Percentiles rank a stretch among this genome's conserved stretches.
phyloP scores from a whole-genome alignment of 176 grass and related monocot genomes.

The Tuctoria greenei region DNA sequence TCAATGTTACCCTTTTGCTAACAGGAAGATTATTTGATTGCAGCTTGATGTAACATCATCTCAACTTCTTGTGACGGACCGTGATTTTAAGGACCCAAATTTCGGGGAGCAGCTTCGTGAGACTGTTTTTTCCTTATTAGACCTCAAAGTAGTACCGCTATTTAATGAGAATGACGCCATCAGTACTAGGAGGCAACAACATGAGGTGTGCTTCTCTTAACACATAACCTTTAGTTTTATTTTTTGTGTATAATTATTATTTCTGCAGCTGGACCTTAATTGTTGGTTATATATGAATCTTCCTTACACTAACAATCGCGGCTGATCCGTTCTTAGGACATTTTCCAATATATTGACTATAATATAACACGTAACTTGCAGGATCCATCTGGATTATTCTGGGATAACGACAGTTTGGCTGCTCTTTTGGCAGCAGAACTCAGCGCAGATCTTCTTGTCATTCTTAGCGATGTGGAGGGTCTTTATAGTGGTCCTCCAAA shows the following conservation, averaged over 20 bases:
- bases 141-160: constrained; percentile 78
- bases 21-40: neutral
- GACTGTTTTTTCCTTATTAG: constrained; percentile 65
- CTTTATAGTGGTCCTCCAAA: constrained; percentile 89
- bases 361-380: constrained; percentile 39
- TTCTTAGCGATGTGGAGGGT: constrained; percentile 96
- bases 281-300: too few species aligned
- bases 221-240: neutral
- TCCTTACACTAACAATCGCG: too few species aligned
- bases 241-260: constrained; percentile 9
- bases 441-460: constrained; percentile 82
- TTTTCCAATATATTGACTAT: constrained; percentile 16
- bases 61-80: constrained; percentile 95
- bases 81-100: constrained; percentile 72
- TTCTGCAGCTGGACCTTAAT: neutral
- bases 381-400: constrained; percentile 96
- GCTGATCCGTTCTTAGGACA: too few species aligned
- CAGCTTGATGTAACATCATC: constrained; percentile 96
- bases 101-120: constrained; percentile 79
- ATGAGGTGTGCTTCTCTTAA: constrained; percentile 59
- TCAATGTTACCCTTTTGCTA: neutral
- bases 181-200: constrained; percentile 80
- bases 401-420: constrained; percentile 97
- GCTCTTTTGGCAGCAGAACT: constrained; percentile 78
- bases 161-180: constrained; percentile 98